A percentile compares a stretch with the other conserved stretches of the same genome.
Evolutionary conservation across 352 stramenopile species (phyloP).

Genomic region (Saprolegnia parasitica): DNA sequence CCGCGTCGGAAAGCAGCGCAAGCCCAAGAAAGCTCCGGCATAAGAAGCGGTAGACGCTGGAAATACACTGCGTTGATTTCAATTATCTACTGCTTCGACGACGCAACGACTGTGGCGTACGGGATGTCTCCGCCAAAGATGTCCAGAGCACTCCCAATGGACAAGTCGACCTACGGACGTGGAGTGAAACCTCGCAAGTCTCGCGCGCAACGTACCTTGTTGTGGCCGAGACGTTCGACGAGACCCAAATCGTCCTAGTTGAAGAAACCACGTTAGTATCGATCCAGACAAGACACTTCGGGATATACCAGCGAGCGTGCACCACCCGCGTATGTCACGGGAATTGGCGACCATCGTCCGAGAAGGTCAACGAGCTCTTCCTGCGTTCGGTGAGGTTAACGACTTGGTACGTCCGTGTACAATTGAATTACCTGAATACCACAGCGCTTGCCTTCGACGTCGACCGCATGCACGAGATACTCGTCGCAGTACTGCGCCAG

Average conservation of each 20-base stretch:
- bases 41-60: not conserved
- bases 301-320: constrained; percentile 77
- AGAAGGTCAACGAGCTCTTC: constrained; percentile 94
- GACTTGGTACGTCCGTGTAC: not conserved
- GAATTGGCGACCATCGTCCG: constrained; percentile 87
- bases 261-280: constrained; percentile 15
- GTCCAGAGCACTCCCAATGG: constrained; percentile 96
- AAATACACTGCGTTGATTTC: no score
- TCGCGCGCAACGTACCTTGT: constrained; percentile 48
- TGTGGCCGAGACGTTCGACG: constrained; percentile 88
- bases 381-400: constrained; percentile 32
- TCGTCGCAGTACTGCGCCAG: constrained; percentile 94
- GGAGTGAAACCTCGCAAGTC: not conserved
- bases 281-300: not conserved
- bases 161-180: constrained; percentile 88
- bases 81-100: not conserved
- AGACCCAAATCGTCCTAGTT: constrained; percentile 89
- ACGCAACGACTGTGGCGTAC: constrained; percentile 92
- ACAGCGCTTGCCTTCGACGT: constrained; percentile 95
- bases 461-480: constrained; percentile 97
- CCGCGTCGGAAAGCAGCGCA: constrained; percentile 63
- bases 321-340: constrained; percentile 97
- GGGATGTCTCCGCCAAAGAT: constrained; percentile 94
- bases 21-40: not conserved
- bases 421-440: constrained; percentile 86